phyloP scores from a whole-genome alignment of 1,284 basidiomycete genomes.

The Agaricales sp. region DNA sequence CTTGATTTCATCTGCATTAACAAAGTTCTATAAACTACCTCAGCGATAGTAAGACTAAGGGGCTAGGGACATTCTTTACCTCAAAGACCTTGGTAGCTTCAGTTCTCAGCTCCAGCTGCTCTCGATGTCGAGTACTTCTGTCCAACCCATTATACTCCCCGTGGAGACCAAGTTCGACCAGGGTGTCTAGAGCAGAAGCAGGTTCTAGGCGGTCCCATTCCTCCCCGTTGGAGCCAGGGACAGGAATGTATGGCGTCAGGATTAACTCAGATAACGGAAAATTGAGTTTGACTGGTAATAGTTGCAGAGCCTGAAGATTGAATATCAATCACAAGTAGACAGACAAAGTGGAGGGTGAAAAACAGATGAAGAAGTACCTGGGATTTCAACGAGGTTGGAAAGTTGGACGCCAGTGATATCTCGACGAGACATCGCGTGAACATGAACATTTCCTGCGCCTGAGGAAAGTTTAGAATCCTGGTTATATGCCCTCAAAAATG shows the following conservation, averaged over 20 bases:
- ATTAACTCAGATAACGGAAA: constrained; percentile 53
- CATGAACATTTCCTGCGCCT: constrained; percentile 52
- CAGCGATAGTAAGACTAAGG: not conserved
- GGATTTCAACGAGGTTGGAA: constrained; percentile 79
- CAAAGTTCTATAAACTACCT: constrained; percentile 46
- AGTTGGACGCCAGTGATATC: constrained; percentile 84
- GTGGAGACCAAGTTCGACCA: constrained; percentile 64
- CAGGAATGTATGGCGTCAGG: constrained; percentile 71
- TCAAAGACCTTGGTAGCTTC: constrained; percentile 64
- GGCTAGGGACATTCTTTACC: constrained; percentile 26
- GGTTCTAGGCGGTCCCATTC: constrained; percentile 78
- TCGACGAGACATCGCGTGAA: constrained; percentile 83
- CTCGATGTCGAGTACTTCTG: constrained; percentile 41
- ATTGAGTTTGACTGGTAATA: constrained; percentile 51
- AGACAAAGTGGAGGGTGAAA: constrained; percentile 1
- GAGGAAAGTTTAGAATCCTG: constrained; percentile 7
- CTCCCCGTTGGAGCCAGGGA: constrained; percentile 77
- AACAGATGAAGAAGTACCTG: constrained; percentile 35
- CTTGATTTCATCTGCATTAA: constrained; percentile 56
- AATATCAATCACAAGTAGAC: constrained; percentile 8
- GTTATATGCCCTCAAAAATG: not conserved
- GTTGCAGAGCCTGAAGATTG: constrained; percentile 42
- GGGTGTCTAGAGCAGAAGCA: constrained; percentile 64
- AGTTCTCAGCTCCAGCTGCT: constrained; percentile 53
- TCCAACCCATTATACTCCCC: constrained; percentile 69